Conservation (phyloP, 2,329 filamentous ascomycete species). For the Dactylonectria estremocensis region DNA sequence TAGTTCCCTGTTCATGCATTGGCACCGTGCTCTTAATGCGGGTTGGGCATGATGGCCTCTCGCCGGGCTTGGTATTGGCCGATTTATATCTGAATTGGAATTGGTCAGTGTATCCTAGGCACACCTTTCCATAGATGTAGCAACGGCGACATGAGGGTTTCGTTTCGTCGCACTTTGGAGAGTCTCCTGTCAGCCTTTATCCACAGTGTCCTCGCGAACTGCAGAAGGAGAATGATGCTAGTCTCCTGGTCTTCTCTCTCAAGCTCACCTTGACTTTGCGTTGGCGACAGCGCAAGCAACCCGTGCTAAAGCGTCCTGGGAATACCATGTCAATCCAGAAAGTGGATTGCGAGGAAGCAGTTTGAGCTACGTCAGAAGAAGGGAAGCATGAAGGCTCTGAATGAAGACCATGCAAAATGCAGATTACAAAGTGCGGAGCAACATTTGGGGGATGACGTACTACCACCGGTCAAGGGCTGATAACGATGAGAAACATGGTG, state of each 20-base stretch:
- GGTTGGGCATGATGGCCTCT: background rate
- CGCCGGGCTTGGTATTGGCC: background rate
- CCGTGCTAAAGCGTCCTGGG: conserved; percentile 50
- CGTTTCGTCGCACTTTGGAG: conserved; percentile 50
- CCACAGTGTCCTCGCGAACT: too few relatives aligned
- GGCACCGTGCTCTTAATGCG: too few relatives aligned
- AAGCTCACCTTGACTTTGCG: conserved; percentile 51
- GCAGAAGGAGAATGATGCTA: too few relatives aligned
- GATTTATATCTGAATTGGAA: conserved; percentile 52
- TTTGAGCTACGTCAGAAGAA: too few relatives aligned
- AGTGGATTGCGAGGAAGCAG: background rate
- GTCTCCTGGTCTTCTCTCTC: too few relatives aligned
- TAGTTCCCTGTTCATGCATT: background rate
- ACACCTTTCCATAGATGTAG: conserved; percentile 52
- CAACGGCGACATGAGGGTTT: conserved; percentile 53
- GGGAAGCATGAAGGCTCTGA: too few relatives aligned
- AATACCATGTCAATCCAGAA: conserved; percentile 45
- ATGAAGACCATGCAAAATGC: too few relatives aligned
- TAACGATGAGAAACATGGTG: too few relatives aligned
- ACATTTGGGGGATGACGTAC: too few relatives aligned
- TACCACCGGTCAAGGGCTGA: too few relatives aligned
- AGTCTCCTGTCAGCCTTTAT: too few relatives aligned
- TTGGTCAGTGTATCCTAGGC: conserved; percentile 54
- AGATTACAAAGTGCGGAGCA: too few relatives aligned
- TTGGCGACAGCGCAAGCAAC: conserved; percentile 49